These are phyloP conservation scores for Lenzites betulinus DNA, from an alignment of 768 basidiomycete species.

Conservation along the genomic window DNA sequence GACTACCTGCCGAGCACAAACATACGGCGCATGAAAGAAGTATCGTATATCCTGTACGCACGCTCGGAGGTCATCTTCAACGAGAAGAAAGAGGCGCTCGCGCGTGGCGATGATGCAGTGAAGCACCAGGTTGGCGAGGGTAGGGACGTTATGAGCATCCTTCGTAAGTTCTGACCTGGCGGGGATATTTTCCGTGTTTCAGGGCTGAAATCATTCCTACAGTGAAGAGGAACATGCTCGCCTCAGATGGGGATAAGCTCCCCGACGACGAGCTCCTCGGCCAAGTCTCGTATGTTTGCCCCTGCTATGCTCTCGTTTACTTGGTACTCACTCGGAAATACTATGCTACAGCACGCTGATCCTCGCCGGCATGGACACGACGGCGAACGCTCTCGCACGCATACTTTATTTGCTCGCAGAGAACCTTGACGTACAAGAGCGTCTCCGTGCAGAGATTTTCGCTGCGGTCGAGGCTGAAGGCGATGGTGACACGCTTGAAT, in stretches of 20 bases:
- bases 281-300: constrained; percentile 28
- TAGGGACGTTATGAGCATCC: constrained; percentile 34
- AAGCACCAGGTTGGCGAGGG: constrained; percentile 30
- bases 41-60: constrained; percentile 27
- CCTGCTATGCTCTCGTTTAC: not conserved
- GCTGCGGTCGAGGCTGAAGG: constrained; percentile 9
- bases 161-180: constrained; percentile 21
- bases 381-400: constrained; percentile 32
- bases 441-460: constrained; percentile 30
- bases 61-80: constrained; percentile 22
- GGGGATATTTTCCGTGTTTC: not conserved
- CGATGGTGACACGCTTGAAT: constrained; percentile 22
- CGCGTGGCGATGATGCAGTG: constrained; percentile 19
- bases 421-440: constrained; percentile 31
- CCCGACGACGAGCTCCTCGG: constrained; percentile 29
- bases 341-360: constrained; percentile 22
- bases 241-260: constrained; percentile 25
- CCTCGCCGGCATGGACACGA: constrained; percentile 33
- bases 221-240: constrained; percentile 29
- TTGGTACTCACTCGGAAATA: not conserved
- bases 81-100: constrained; percentile 22
- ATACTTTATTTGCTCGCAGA: constrained; percentile 29
- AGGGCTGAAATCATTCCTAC: not conserved
- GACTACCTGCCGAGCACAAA: constrained; percentile 16
- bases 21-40: constrained; percentile 25